These are phyloP conservation scores for Geranium rotundifolium DNA, from an alignment of 345 rosid species.

Conservation along the genomic window DNA sequence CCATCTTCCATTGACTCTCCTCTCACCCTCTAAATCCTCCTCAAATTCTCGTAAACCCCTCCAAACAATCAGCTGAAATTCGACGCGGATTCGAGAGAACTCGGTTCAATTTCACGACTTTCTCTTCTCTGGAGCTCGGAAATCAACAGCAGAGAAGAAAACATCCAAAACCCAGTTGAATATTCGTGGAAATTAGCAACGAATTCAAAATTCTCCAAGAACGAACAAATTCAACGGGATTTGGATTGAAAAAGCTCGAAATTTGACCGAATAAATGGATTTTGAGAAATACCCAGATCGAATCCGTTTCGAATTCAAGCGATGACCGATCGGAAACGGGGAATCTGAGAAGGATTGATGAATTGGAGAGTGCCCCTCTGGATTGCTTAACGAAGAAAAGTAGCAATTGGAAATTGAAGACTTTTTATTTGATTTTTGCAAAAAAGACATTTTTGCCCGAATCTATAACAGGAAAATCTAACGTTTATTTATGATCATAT, in stretches of 20 bases:
- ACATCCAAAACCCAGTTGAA: slow-evolving; percentile 18
- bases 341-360: neutral
- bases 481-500: too few species aligned
- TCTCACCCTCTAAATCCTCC: slow-evolving; percentile 5
- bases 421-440: neutral
- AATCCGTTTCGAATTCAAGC: neutral
- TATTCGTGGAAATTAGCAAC: neutral
- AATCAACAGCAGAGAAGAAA: slow-evolving; percentile 3
- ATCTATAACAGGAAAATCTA: too few species aligned
- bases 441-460: too few species aligned
- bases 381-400: slow-evolving; percentile 7
- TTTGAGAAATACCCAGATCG: neutral
- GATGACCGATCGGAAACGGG: neutral
- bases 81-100: slow-evolving; percentile 9
- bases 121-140: too few species aligned
- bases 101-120: neutral
- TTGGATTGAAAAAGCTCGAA: neutral
- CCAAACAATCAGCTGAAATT: neutral
- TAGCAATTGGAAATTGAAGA: slow-evolving; percentile 4
- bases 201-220: neutral
- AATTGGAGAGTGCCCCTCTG: neutral
- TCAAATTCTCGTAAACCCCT: slow-evolving; percentile 16
- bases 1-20: slow-evolving; percentile 25
- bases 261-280: neutral
- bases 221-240: neutral